These are phyloP conservation scores for Aspergillus candidus DNA, from an alignment of 2,329 filamentous ascomycete genomes.

Conservation along the genomic window DNA sequence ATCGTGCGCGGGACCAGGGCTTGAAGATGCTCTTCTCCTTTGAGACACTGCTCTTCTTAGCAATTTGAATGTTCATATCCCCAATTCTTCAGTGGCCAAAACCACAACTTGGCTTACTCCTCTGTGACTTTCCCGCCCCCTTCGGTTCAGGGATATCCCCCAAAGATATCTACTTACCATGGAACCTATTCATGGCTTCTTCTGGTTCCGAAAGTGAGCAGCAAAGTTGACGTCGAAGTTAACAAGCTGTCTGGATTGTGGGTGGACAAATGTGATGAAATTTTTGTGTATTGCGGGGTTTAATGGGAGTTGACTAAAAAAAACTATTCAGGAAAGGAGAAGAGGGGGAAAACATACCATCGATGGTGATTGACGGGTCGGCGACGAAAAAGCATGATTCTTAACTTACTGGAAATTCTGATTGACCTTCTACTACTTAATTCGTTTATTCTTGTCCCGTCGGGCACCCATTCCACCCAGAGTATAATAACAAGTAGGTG, in stretches of 20 bases:
- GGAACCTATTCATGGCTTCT: conserved; percentile 8
- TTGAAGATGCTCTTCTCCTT: conserved; percentile 8
- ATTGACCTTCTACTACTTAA: too few species aligned
- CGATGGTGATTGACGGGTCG: too few species aligned
- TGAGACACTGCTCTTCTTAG: conserved; percentile 15
- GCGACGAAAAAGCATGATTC: too few species aligned
- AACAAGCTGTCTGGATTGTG: conserved; percentile 22
- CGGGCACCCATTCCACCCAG: too few species aligned
- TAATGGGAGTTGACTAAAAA: conserved; percentile 7
- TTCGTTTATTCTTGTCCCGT: too few species aligned
- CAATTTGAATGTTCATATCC: conserved; percentile 20
- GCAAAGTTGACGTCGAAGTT: conserved; percentile 10
- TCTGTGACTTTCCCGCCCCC: conserved; percentile 15
- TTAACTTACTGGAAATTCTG: too few species aligned
- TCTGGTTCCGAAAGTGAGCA: conserved; percentile 9
- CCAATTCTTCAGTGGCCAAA: conserved; percentile 19
- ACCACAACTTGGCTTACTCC: conserved; percentile 17
- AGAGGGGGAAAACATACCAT: too few species aligned
- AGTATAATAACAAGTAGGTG: too few species aligned
- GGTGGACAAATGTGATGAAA: conserved; percentile 18
- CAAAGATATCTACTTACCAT: conserved; percentile 11
- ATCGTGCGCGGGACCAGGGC: conserved; percentile 14
- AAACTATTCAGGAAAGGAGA: neutral
- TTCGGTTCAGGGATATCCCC: conserved; percentile 15
- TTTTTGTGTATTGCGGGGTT: conserved; percentile 17